These are phyloP conservation scores for Cucurbita moschata DNA, from an alignment of 306 rosid genomes.

Conservation along the genomic window DNA sequence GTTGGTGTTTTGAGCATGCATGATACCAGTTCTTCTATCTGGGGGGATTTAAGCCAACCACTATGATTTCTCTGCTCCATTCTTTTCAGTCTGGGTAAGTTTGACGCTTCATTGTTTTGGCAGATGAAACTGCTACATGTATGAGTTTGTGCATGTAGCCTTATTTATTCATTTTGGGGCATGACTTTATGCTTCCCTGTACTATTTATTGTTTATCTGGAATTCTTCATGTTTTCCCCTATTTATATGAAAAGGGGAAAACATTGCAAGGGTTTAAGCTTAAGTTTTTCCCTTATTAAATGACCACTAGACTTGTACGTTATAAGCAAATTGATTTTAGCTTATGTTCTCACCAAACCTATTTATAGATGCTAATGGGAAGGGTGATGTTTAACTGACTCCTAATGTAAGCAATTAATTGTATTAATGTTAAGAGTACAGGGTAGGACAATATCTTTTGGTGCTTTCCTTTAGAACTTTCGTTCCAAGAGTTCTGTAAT, in stretches of 20 bases:
- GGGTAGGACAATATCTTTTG: not conserved
- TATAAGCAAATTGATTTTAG: not conserved
- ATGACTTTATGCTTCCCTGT: not conserved
- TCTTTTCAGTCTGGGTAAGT: slow-evolving; percentile 90
- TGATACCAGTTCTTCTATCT: slow-evolving; percentile 86
- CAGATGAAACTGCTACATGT: not conserved
- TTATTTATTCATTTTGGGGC: not conserved
- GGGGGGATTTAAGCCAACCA: slow-evolving; percentile 65
- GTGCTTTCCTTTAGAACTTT: not conserved
- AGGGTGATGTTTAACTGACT: not conserved
- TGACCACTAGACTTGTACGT: not conserved
- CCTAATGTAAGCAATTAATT: not conserved
- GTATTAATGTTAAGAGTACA: not conserved
- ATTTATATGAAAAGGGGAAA: not conserved
- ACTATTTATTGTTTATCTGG: not conserved
- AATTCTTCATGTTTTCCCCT: not conserved
- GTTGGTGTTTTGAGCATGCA: slow-evolving; percentile 91
- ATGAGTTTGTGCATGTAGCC: not conserved
- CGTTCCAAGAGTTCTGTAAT: not conserved
- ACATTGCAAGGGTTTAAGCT: not conserved
- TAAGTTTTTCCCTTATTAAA: not conserved
- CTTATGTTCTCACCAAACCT: not conserved
- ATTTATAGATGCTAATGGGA: not conserved
- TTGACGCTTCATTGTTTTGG: not conserved
- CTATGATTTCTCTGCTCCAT: slow-evolving; percentile 58